These are phyloP conservation scores for Juglanconis oblonga DNA, from an alignment of 2,329 filamentous ascomycete species.

Conservation along the genomic window DNA sequence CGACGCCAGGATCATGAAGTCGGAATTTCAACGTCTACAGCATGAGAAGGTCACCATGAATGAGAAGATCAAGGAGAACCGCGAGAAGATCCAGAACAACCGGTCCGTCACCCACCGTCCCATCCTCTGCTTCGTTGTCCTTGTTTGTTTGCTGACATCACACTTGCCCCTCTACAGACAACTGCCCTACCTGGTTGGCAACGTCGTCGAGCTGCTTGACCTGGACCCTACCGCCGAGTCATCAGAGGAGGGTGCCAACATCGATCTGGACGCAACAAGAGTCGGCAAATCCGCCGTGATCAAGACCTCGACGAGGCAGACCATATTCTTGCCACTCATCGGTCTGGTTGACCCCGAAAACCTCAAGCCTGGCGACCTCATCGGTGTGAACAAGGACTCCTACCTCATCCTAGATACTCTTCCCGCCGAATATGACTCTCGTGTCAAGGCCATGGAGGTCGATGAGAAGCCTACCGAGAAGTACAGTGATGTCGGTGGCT, in stretches of 20 bases:
- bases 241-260: constrained; percentile 96
- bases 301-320: constrained; percentile 97
- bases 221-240: constrained; percentile 95
- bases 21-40: constrained; percentile 87
- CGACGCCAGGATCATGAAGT: constrained; percentile 97
- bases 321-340: constrained; percentile 96
- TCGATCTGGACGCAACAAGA: constrained; percentile 92
- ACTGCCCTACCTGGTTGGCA: constrained; percentile 96
- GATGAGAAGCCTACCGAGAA: constrained; percentile 99
- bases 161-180: constrained; percentile 57
- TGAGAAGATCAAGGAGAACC: constrained; percentile 98
- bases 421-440: constrained; percentile 95
- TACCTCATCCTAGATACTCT: constrained; percentile 96
- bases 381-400: constrained; percentile 98
- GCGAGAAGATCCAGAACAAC: constrained; percentile 99
- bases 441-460: constrained; percentile 99
- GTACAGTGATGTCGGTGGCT: constrained; percentile 93
- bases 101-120: constrained; percentile 53
- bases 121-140: constrained; percentile 5
- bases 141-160: constrained; percentile 19
- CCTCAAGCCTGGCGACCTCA: constrained; percentile 92
- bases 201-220: constrained; percentile 95
- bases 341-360: constrained; percentile 94
- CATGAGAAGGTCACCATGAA: constrained; percentile 96
- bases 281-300: constrained; percentile 99